Evolutionary conservation across 2,329 filamentous ascomycete species (phyloP), one percentile per base, ranked within the genome.

Genomic region (Monosporascus ibericus): DNA sequence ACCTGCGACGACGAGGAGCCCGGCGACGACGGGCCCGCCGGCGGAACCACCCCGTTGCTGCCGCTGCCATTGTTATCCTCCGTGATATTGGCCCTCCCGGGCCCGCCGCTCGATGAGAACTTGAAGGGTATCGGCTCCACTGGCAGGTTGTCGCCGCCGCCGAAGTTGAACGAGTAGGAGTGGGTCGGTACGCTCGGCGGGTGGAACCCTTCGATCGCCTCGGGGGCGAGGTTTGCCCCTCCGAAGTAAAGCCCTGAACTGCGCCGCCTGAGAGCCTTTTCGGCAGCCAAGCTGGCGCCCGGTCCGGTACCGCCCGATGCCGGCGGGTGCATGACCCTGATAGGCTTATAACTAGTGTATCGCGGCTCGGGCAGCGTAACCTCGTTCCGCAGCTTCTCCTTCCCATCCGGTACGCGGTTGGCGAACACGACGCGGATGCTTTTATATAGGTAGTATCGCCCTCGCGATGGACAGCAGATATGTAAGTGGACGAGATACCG

Each of bases 341-440:
- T 71, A 3, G 88, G 82, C 66, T 92, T 96, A 73, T 96, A 97
- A 1, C 85, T 78, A 51, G 85, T 89, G 66, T 90, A 99, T 20
- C 85, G 82, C 20, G 94, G 94, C 60, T 96, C 91, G 0, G 92
- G 92, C 54, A 88, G 79, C 38, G 94, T 91, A 5, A 92, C 86
- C 67, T 99, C 94, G 63, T 95, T 96, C 34, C 86, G 81, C 39
- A 99, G 77, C 65, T 87, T 92, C 70, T 97, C 92, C 66, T 96
- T 96, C 40, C 90, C 92, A 62, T 97, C 94, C 0, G 94, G 92
- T 0, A 96, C 92, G 25, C 94, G 84, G 66, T 97, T 97, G 50
- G 94, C 94, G 67, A 99, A 99, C 3, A 99, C 92, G 37, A 97
- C 90, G 15, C 94, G 85, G 53, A 97, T 88, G 61, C 84, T 90